phyloP scores from a whole-genome alignment of 805 yeast species.

The Tetrapisispora iriomotensis region DNA sequence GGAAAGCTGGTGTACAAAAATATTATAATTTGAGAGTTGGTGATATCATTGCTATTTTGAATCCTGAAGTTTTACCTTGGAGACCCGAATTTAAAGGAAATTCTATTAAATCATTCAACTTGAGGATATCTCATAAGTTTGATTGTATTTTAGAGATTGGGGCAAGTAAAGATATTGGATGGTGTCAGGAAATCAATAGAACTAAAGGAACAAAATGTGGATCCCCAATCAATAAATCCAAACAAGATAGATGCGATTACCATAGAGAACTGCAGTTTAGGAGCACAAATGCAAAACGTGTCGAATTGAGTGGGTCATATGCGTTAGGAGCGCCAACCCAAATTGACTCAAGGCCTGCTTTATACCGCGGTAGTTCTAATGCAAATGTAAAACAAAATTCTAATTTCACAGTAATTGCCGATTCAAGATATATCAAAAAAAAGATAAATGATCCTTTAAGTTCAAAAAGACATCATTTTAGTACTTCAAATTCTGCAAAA shows the following conservation, averaged over 20 bases:
- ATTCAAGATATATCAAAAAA: constrained; percentile 16
- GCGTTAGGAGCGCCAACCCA: constrained; percentile 48
- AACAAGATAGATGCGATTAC: constrained; percentile 53
- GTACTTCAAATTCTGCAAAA: constrained; percentile 33
- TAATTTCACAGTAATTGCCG: constrained; percentile 10
- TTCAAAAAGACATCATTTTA: constrained; percentile 28
- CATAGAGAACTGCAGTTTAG: constrained; percentile 55
- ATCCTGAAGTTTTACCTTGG: constrained; percentile 52
- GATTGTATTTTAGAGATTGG: constrained; percentile 67
- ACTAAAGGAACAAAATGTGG: constrained; percentile 46
- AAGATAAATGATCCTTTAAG: constrained; percentile 8
- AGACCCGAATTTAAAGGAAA: constrained; percentile 16
- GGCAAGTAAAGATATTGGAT: constrained; percentile 52
- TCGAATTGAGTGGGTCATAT: constrained; percentile 63
- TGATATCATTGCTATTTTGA: constrained; percentile 60
- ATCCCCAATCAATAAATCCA: constrained; percentile 47
- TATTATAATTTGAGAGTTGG: constrained; percentile 72
- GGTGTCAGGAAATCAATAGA: constrained; percentile 44
- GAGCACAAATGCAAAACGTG: constrained; percentile 47
- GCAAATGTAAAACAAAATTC: not conserved
- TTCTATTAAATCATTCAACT: constrained; percentile 37
- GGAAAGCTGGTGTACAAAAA: constrained; percentile 48
- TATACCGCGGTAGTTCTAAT: constrained; percentile 16
- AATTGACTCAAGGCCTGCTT: constrained; percentile 34
- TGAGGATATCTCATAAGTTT: constrained; percentile 42